Percentiles rank a stretch among this genome's conserved stretches.
phyloP scores from a whole-genome alignment of 345 rosid genomes.

The Acer negundo region DNA sequence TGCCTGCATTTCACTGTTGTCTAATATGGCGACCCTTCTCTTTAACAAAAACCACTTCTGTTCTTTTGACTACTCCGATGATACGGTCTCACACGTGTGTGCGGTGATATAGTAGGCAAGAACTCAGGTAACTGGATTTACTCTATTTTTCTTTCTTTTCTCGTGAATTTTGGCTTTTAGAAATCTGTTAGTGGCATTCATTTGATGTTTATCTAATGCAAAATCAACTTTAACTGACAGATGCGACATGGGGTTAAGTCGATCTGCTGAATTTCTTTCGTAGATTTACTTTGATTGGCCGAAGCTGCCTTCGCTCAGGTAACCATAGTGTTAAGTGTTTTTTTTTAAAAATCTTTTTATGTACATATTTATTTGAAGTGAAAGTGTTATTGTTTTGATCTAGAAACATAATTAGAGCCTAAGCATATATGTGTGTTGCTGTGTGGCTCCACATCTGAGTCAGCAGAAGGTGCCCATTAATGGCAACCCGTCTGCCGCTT shows the following conservation, averaged over 20 bases:
- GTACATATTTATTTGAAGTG: not conserved
- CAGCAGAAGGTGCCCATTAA: conserved; percentile 39
- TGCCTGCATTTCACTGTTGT: not conserved
- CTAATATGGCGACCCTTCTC: not conserved
- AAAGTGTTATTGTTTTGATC: no score
- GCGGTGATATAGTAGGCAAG: not conserved
- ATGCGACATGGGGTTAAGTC: not conserved
- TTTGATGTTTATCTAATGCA: not conserved
- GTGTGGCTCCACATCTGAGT: conserved; percentile 42
- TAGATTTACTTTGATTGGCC: not conserved
- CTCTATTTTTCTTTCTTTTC: not conserved
- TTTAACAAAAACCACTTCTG: not conserved
- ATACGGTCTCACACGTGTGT: not conserved
- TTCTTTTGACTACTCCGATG: not conserved
- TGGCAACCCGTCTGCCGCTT: conserved; percentile 48
- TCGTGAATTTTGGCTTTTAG: not conserved
- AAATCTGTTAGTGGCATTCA: not conserved
- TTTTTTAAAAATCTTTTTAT: not conserved
- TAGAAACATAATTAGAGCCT: not conserved
- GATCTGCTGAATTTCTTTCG: not conserved
- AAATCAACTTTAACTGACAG: not conserved
- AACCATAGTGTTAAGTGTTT: not conserved
- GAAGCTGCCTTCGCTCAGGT: not conserved
- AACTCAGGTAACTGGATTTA: not conserved
- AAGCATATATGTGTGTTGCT: not conserved